Conservation (phyloP, 2,329 filamentous ascomycete species). For the Exophiala xenobiotica region DNA sequence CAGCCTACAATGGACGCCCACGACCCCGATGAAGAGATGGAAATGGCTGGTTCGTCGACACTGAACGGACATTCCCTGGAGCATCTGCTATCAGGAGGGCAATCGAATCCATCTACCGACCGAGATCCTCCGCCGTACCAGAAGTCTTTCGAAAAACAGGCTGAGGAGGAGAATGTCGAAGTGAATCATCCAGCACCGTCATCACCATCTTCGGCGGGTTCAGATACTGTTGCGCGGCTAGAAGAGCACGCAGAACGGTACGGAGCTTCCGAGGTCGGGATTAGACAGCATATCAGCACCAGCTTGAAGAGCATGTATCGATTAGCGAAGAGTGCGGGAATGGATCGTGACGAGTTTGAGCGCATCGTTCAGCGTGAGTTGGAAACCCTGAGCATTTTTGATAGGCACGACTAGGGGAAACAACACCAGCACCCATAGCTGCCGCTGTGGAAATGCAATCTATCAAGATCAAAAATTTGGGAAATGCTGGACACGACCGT, state of each 20-base stretch:
- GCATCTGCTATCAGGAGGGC: slow-evolving; percentile 38
- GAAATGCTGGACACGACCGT: no score
- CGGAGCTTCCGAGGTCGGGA: slow-evolving; percentile 58
- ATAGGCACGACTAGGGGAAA: slow-evolving; percentile 35
- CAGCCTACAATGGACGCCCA: slow-evolving; percentile 64
- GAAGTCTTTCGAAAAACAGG: slow-evolving; percentile 4
- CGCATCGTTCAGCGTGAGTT: slow-evolving; percentile 59
- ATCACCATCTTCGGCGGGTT: slow-evolving; percentile 45
- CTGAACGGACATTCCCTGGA: slow-evolving; percentile 54
- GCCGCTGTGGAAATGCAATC: no score
- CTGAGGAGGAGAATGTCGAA: slow-evolving; percentile 31
- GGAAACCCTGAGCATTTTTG: slow-evolving; percentile 57
- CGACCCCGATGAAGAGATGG: slow-evolving; percentile 58
- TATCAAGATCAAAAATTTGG: no score
- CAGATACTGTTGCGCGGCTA: slow-evolving; percentile 53
- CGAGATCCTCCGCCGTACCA: slow-evolving; percentile 30
- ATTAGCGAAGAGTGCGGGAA: slow-evolving; percentile 58
- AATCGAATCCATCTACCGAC: slow-evolving; percentile 34
- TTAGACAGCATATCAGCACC: slow-evolving; percentile 63
- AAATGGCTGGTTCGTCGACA: slow-evolving; percentile 50
- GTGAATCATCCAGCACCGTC: slow-evolving; percentile 47
- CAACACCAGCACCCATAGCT: not conserved
- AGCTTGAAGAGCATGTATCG: slow-evolving; percentile 65
- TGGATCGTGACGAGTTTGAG: slow-evolving; percentile 60
- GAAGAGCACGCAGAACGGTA: slow-evolving; percentile 54